These are phyloP conservation scores for Leccinum aurantiacum DNA, from an alignment of 768 basidiomycete genomes.

Conservation along the genomic window DNA sequence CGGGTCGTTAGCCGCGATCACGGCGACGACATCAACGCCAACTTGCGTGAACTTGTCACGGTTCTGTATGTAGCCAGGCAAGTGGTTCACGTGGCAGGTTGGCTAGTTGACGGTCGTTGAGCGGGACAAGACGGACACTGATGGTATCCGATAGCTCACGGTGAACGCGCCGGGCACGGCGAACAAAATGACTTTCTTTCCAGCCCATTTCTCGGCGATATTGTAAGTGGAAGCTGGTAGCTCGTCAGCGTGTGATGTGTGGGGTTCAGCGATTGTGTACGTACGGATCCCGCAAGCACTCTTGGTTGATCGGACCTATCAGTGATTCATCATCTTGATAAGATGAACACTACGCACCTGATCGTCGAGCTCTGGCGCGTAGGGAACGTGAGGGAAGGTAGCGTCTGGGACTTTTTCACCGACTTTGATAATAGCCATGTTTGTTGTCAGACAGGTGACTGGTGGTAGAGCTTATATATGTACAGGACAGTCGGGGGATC, in stretches of 20 bases:
- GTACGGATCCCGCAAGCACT: constrained; percentile 63
- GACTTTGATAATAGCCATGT: constrained; percentile 45
- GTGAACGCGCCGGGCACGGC: constrained; percentile 83
- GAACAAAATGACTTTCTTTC: constrained; percentile 79
- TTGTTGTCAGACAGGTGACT: not conserved
- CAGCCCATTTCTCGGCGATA: constrained; percentile 65
- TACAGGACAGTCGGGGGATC: not conserved
- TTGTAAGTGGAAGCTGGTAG: constrained; percentile 49
- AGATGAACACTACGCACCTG: constrained; percentile 39
- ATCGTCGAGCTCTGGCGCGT: constrained; percentile 60
- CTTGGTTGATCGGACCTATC: constrained; percentile 31
- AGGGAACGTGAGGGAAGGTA: constrained; percentile 56
- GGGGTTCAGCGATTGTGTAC: constrained; percentile 26
- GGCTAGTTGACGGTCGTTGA: constrained; percentile 25
- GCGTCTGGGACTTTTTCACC: constrained; percentile 51
- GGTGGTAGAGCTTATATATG: not conserved
- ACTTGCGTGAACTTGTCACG: constrained; percentile 51
- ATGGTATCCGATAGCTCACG: constrained; percentile 39
- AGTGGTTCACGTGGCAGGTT: constrained; percentile 44
- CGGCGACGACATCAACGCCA: constrained; percentile 52
- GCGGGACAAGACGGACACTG: not conserved
- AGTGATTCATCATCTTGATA: constrained; percentile 2
- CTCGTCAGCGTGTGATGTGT: not conserved
- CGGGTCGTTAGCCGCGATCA: constrained; percentile 59
- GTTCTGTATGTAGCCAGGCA: constrained; percentile 46